phyloP scores from a whole-genome alignment of 75 land plant species.

The Chamaecyparis obtusa region DNA sequence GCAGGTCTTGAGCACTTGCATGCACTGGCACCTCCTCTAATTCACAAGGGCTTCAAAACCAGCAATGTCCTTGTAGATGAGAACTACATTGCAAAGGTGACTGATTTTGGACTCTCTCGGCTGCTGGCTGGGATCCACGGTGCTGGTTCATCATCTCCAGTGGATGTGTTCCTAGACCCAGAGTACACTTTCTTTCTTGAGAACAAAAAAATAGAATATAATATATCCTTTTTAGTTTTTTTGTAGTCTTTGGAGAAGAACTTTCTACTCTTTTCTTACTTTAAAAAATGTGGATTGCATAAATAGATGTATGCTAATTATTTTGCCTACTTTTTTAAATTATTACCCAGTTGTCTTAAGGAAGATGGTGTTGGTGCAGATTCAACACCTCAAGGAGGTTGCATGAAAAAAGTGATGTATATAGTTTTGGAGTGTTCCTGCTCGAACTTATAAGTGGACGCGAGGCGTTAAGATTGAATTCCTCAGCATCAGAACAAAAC shows the following conservation, averaged over 20 bases:
- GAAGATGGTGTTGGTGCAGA: neutral
- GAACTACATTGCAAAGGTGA: conserved; percentile 73
- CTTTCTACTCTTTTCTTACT: neutral
- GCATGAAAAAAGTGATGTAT: conserved; percentile 64
- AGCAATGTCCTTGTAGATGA: conserved; percentile 81
- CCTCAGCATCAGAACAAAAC: conserved; percentile 20
- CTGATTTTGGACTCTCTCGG: conserved; percentile 68
- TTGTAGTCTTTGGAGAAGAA: neutral
- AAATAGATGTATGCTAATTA: neutral
- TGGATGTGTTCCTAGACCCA: conserved; percentile 58
- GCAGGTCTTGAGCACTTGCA: conserved; percentile 74
- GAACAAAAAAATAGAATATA: neutral
- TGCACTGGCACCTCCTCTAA: conserved; percentile 47
- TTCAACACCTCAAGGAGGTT: conserved; percentile 31
- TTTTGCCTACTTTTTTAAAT: neutral
- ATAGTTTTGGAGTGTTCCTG: conserved; percentile 71
- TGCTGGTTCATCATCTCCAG: conserved; percentile 53
- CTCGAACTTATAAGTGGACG: conserved; percentile 64
- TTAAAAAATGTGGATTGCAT: neutral
- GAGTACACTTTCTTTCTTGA: conserved; percentile 33
- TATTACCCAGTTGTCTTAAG: neutral
- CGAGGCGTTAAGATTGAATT: conserved; percentile 27
- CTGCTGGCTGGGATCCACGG: conserved; percentile 30
- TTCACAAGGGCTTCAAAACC: conserved; percentile 78
- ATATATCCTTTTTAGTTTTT: neutral